Evolutionary conservation across 352 stramenopile genomes (phyloP).

Genomic region (Globisporangium viniferum): DNA sequence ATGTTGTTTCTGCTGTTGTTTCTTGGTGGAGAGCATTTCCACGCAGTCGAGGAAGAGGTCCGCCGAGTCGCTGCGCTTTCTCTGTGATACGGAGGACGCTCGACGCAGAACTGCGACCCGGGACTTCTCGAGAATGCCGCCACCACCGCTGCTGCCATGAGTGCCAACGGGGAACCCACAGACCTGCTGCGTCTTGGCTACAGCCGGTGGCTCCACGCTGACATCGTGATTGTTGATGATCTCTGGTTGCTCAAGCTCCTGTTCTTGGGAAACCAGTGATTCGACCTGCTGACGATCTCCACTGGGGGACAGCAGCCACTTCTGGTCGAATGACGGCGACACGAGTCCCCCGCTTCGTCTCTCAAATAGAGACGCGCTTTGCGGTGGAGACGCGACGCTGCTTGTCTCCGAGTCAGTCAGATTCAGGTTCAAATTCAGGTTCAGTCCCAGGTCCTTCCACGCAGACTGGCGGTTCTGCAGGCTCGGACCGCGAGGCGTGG

Average conservation of each 20-base stretch:
- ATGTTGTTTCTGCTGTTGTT: not conserved
- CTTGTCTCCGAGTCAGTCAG: constrained; percentile 27
- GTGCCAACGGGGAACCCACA: not conserved
- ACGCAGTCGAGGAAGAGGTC: constrained; percentile 85
- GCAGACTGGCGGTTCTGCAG: constrained; percentile 61
- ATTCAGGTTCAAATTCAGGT: constrained; percentile 20
- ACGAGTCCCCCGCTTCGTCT: not conserved
- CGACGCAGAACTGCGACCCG: constrained; percentile 46
- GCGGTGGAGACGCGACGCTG: constrained; percentile 6
- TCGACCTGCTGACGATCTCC: not conserved
- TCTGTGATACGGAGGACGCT: constrained; percentile 17
- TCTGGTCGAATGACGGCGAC: constrained; percentile 6
- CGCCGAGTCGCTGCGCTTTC: constrained; percentile 67
- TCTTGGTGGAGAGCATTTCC: constrained; percentile 54
- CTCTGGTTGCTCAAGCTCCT: not conserved
- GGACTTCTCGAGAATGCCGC: constrained; percentile 32
- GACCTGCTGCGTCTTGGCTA: not conserved
- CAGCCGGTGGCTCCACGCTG: not conserved
- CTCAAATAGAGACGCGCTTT: not conserved
- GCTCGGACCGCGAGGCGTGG: constrained; percentile 17
- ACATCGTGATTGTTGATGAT: not conserved
- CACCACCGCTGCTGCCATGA: no score
- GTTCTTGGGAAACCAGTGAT: not conserved
- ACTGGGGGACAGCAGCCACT: not conserved
- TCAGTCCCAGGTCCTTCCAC: constrained; percentile 40